A percentile compares a stretch with the other conserved stretches of the same genome.
These are phyloP conservation scores for Spathaspora sp. DNA, from an alignment of 1,139 yeast species.

Conservation along the genomic window DNA sequence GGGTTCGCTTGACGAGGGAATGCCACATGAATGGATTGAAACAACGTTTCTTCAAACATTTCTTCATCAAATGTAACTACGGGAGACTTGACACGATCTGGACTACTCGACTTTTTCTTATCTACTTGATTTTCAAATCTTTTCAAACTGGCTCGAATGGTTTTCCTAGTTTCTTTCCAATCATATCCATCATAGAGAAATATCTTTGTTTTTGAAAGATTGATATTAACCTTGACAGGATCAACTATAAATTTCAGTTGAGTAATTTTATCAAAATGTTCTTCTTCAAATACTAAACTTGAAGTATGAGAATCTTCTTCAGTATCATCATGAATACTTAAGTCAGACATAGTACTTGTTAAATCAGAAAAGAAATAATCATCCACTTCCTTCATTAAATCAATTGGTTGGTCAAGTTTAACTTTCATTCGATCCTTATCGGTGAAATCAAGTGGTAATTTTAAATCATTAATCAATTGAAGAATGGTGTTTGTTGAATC, in stretches of 20 bases:
- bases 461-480: constrained; percentile 70
- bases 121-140: constrained; percentile 48
- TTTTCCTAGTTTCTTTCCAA: constrained; percentile 76
- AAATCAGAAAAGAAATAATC: constrained; percentile 14
- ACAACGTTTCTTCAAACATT: constrained; percentile 62
- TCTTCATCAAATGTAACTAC: constrained; percentile 9
- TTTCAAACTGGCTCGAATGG: constrained; percentile 63
- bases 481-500: constrained; percentile 76
- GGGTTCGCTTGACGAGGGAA: constrained; percentile 54
- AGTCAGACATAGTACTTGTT: constrained; percentile 11
- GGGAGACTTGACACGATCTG: neutral
- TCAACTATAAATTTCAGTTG: constrained; percentile 14
- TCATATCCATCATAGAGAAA: constrained; percentile 89
- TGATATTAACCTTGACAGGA: constrained; percentile 33
- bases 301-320: constrained; percentile 10
- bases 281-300: constrained; percentile 11
- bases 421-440: constrained; percentile 57
- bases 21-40: constrained; percentile 71
- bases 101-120: neutral
- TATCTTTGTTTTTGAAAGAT: constrained; percentile 43
- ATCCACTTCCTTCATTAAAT: constrained; percentile 52
- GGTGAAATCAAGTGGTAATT: constrained; percentile 59
- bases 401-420: constrained; percentile 31
- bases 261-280: constrained; percentile 12
- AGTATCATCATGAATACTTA: constrained; percentile 9